phyloP scores from a whole-genome alignment of 1,139 yeast genomes.

The Yamadazyma kanchanaburiensis region DNA sequence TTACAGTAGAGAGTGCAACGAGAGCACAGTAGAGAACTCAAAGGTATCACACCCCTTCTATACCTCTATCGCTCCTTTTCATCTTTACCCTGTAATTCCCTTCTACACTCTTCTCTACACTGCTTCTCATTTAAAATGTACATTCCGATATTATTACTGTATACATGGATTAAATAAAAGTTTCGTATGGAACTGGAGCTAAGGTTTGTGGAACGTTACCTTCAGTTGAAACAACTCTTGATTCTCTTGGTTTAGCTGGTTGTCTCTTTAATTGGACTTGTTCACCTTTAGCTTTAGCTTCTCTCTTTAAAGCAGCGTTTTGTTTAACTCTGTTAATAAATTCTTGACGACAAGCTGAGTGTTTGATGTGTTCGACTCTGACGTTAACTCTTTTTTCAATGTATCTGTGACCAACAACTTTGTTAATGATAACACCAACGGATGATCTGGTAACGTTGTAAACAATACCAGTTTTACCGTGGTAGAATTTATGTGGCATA shows the following conservation, averaged over 20 bases:
- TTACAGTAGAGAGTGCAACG: too few species aligned
- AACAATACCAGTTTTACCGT: conserved; percentile 99
- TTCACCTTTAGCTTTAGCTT: conserved; percentile 94
- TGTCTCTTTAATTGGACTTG: conserved; percentile 94
- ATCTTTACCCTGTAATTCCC: too few species aligned
- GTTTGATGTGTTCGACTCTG: conserved; percentile 98
- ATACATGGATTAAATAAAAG: conserved; percentile 16
- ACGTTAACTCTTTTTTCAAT: conserved; percentile 97
- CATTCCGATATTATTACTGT: conserved; percentile 15
- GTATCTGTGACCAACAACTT: conserved; percentile 99
- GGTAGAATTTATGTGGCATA: conserved; percentile 99
- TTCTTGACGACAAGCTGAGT: conserved; percentile 99
- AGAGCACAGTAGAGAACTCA: too few species aligned
- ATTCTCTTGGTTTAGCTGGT: conserved; percentile 96
- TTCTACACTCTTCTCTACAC: too few species aligned
- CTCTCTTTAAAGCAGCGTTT: conserved; percentile 90
- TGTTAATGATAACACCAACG: conserved; percentile 97
- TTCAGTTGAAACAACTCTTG: conserved; percentile 75
- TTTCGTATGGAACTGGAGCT: conserved; percentile 55
- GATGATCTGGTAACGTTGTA: conserved; percentile 98
- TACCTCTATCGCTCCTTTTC: too few species aligned
- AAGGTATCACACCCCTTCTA: too few species aligned
- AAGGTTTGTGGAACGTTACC: conserved; percentile 92
- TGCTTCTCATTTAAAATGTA: too few species aligned
- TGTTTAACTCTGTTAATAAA: conserved; percentile 97